Evolutionary conservation across 2,329 filamentous ascomycete species (phyloP), one percentile per base, ranked within the genome.

Genomic region (Torrubiella hemipterigena): DNA sequence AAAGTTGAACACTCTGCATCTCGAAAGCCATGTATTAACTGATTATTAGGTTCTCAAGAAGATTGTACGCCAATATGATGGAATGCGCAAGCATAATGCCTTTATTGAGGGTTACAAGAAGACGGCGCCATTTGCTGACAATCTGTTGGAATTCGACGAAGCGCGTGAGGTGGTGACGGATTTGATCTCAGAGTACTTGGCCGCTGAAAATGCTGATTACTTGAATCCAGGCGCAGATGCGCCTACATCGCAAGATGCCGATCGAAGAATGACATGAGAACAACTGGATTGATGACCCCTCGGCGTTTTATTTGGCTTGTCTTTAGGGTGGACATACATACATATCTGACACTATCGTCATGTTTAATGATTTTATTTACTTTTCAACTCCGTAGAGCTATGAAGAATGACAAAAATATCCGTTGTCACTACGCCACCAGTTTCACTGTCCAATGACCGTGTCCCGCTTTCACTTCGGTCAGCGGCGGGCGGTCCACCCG

Each of bases 21-120:
- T 4, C 15, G 19, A n/a, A 12, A 12, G 12, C 11, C 21, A 24
- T 20, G 17, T 19, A 21, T 20, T 19, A n/a, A 31, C 12, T 13
- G 7, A 21, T 14, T 7, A 7, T 12, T 39, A 80, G 61, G 69
- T 98, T 8, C 98, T 98, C 66, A 94, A 93, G 55, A 77, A 89
- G 27, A 94, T 96, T 39, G 73, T 95, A 11, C 73, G 75, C 40
- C 89, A 93, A 51, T 98, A 96, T 58, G 87, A 94, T 47, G 79
- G 82, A 17, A 81, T 98, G 66, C 74, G 91, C 36, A 96, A 96
- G 60, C 81, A 89, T 31, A 96, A 96, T 54, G 91, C 91, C 30
- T 98, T 96, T 57, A 71, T 98, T 48, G 91, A 98, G 46, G 77
- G 77, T 28, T 98, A 98, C 61, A 96, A 94, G 62, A 91, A 91